phyloP scores from a whole-genome alignment of 2,329 filamentous ascomycete species.

The Cladobotryum protrusum region DNA sequence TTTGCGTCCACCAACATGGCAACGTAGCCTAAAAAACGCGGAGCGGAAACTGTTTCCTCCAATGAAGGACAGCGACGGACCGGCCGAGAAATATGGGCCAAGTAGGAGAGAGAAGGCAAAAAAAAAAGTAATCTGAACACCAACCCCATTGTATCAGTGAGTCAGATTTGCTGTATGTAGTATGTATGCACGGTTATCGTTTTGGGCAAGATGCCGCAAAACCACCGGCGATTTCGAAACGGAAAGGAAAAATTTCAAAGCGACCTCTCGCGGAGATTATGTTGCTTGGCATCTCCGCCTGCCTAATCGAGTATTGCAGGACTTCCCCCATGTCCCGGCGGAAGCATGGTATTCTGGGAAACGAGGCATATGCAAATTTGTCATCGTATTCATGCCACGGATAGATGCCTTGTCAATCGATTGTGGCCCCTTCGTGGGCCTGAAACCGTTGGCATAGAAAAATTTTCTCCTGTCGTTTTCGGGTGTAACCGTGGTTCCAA shows the following conservation, averaged over 20 bases:
- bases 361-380: neutral
- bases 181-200: no score
- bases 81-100: neutral
- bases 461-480: constrained; percentile 5
- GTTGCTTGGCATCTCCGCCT: constrained; percentile 4
- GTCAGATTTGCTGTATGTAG: no score
- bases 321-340: no score
- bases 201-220: no score
- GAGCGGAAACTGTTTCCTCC: neutral
- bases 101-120: neutral
- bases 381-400: neutral
- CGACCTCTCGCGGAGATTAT: neutral
- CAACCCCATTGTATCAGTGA: no score
- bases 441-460: no score
- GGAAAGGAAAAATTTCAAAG: neutral
- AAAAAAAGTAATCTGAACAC: no score
- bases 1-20: neutral
- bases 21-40: neutral
- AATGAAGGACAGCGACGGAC: neutral
- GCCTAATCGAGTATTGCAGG: constrained; percentile 5
- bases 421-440: no score
- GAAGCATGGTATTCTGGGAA: neutral
- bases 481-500: constrained; percentile 4
- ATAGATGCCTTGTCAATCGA: no score
- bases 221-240: no score